Percentiles rank a stretch among this genome's conserved stretches.
These are phyloP conservation scores for Calonectria pteridis DNA, from an alignment of 2,329 filamentous ascomycete species.

Conservation along the genomic window DNA sequence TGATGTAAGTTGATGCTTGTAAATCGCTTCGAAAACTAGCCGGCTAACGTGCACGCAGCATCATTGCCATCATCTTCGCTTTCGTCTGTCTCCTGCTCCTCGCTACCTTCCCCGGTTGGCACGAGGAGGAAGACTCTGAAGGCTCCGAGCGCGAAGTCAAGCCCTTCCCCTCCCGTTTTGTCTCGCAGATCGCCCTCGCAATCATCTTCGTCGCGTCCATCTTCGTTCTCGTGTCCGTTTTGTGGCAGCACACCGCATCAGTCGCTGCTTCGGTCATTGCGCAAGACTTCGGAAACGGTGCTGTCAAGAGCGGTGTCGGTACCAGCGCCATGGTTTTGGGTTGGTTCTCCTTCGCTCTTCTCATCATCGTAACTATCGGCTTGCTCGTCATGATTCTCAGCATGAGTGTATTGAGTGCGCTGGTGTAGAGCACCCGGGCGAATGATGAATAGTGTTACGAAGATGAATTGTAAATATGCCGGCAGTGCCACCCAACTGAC, in stretches of 20 bases:
- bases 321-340: constrained; percentile 96
- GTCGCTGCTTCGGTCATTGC: constrained; percentile 95
- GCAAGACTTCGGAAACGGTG: constrained; percentile 92
- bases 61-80: constrained; percentile 97
- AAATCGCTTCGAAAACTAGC: too few relatives aligned
- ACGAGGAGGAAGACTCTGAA: constrained; percentile 85
- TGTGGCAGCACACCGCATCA: constrained; percentile 96
- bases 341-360: constrained; percentile 94
- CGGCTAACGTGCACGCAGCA: constrained; percentile 63
- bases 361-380: constrained; percentile 96
- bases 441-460: constrained; percentile 20
- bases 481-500: constrained; percentile 29
- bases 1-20: constrained; percentile 76
- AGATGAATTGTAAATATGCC: constrained; percentile 41
- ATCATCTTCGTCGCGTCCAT: constrained; percentile 87
- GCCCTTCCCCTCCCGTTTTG: constrained; percentile 91
- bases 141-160: constrained; percentile 92
- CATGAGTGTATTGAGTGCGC: constrained; percentile 81
- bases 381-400: constrained; percentile 97
- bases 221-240: constrained; percentile 78
- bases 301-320: constrained; percentile 88
- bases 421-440: constrained; percentile 50
- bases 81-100: constrained; percentile 96
- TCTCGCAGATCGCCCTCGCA: constrained; percentile 91
- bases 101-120: constrained; percentile 97